Evolutionary conservation across 1,139 yeast species (phyloP), one percentile per base, ranked within the genome.

Genomic region (Scheffersomyces quercinus): DNA sequence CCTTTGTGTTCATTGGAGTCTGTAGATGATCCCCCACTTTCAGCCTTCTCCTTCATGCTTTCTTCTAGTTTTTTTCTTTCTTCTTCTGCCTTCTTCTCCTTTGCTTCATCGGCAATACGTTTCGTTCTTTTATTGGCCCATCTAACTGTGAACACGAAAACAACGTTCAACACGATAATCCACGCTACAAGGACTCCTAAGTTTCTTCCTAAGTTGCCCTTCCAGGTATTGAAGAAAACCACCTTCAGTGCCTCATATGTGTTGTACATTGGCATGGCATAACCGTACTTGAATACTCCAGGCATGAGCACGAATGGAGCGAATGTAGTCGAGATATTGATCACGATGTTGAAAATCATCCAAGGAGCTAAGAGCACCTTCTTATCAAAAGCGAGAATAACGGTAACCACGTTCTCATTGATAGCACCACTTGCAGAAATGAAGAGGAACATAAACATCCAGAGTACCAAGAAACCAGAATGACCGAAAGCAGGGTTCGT

Each of bases 371-470:
- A 50, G 37, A 70, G 61, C 5, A 50, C 49, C n/a, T 79, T 75
- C 5, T 82, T 81, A 36, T 67, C 70, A 33, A 60, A 53, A 1
- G 77, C 65, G 41, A 79, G 64, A 4, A 79, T 59, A 4, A 81
- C 39, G 46, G 75, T 59, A 11, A 80, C 79, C 45, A 78, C 70
- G 48, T 81, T 78, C 59, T 85, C 90, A 53, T 80, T 82, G 26
- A 82, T 78, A 29, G 82, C 83, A 26, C 87, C 87, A 24, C 81
- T 73, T 0, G 88, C 85, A 43, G 76, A 64, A 75, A 84, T 77
- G 40, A 79, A 73, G 43, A 83, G 56, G 63, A 74, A 84, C 35
- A 80, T 78, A 35, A 81, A 60, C 71, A 81, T 64, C 90, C 90
- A 85, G 49, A 75, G 77, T 2, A 84, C 79, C 35, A 83, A 64